Base-by-base conservation (phyloP, 768 basidiomycete genomes). In the Amanita muscaria region DNA sequence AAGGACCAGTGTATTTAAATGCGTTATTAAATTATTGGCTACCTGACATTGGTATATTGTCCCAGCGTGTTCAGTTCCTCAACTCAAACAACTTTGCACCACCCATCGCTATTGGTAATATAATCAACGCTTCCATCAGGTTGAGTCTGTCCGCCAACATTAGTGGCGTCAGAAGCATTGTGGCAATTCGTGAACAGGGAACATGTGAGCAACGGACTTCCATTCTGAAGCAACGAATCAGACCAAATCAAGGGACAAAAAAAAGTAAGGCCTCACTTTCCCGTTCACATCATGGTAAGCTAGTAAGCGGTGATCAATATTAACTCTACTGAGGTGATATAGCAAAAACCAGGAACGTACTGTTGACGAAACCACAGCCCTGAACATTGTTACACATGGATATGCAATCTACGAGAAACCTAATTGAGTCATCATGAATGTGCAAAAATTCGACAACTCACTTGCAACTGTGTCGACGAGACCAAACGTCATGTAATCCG, bases 231-330 rank as follows among this genome's bases (percentile, higher is more conserved):
- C 34, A 38, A 5, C 3, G 18, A 15, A 33, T 42, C n/a, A 42
- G 30, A 42, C 5, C 12, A 25, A 18, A 31, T 5, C 15, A 16
- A 6, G 18, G 3, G 8, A 8, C 7, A n/a, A 42, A 11, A 21
- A 19, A 22, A 23, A 23, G 21, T 5, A 23, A 6, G 16, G 21
- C 5, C 24, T 32, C 41, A 61, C 67, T 60, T 70, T 71, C 42
- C 65, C 71, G 51, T 71, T 67, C 48, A 70, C 67, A 49, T 73
- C 71, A 51, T 70, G 63, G 49, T 70, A 73, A 27, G 58, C 70
- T 70, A 24, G 7, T 6, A 33, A 22, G 43, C 23, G 5, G 34
- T 25, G 23, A 38, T 27, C 41, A 40, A 21, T 40, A 9, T n/a
- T 41, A 36, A 14, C 25, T 42, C 21, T 46, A n/a, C 10, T 31